Evolutionary conservation across 352 stramenopile species (phyloP), one percentile per base, ranked within the genome.

Genomic region (Phytophthora europaea): DNA sequence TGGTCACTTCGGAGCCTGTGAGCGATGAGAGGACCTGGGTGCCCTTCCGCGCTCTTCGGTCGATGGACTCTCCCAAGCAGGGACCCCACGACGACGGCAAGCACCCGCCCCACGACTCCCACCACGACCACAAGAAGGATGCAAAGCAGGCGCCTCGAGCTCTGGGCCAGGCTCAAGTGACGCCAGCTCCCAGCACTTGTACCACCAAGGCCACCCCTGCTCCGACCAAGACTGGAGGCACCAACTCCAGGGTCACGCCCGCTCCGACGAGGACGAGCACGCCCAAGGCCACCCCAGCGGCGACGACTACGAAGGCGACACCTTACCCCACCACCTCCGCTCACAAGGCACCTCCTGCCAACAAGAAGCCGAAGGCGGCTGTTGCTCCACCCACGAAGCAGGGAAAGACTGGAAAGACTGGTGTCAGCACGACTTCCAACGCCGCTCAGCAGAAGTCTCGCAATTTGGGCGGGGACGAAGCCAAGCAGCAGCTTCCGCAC

Each of bases 391-490:
- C 45, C 6, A 71, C 66, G 12, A 51, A 51, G 20, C 43, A 50
- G 43, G 43, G 43, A 12, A 73, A 73, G 20, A 60, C 66, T 3
- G 43, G 43, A 12, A 73, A 73, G 20, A 60, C 66, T 3, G 48
- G 50, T 22, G 50, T 31, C 10, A 45, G 43, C 22, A 36, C 36
- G 15, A 67, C 56, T 23, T 18, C 36, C 16, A 48, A 20, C 54
- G 22, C 51, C 0, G 8, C 22, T 34, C 23, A 61, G 12, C 50
- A 65, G 12, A 63, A 67, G n/a, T 33, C 43, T 0, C 54, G 62
- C 18, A 71, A 48, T 9, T 45, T 65, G 38, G 22, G 67, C n/a
- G 36, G 55, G 7, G 31, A 20, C 9, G 6, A 65, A n/a, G 9
- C n/a, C 23, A 61, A 72, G 28, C 47, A 71, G 40, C 33, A 55